Percentiles rank a stretch among this genome's conserved stretches.
Evolutionary conservation across 805 yeast species (phyloP).

Genomic region (Tetrapisispora fleetii): DNA sequence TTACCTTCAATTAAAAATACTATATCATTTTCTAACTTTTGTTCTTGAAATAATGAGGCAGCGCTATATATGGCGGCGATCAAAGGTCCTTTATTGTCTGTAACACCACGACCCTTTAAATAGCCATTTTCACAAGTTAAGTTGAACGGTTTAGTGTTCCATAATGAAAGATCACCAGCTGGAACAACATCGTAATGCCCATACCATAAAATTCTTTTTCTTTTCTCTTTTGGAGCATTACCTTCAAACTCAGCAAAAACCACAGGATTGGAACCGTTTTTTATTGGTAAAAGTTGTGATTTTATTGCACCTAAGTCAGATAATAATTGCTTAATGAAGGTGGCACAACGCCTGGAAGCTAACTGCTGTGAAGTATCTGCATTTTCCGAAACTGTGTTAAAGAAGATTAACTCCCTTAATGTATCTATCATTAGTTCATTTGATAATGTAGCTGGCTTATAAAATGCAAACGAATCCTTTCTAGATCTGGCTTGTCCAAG

Average conservation of each 20-base stretch:
- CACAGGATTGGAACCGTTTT: slow-evolving; percentile 67
- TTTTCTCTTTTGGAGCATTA: slow-evolving; percentile 18
- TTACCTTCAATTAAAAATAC: slow-evolving; percentile 87
- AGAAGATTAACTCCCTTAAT: slow-evolving; percentile 53
- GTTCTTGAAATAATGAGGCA: slow-evolving; percentile 50
- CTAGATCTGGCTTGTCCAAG: background rate
- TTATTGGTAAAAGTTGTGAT: slow-evolving; percentile 60
- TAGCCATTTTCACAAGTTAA: slow-evolving; percentile 75
- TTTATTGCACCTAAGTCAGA: slow-evolving; percentile 59
- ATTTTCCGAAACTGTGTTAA: slow-evolving; percentile 66
- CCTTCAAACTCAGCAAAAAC: slow-evolving; percentile 65
- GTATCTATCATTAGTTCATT: slow-evolving; percentile 58
- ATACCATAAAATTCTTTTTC: slow-evolving; percentile 65
- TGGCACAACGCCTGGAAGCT: slow-evolving; percentile 83
- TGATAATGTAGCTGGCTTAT: slow-evolving; percentile 25
- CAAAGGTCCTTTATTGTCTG: slow-evolving; percentile 92
- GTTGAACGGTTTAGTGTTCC: slow-evolving; percentile 74
- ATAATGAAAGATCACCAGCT: slow-evolving; percentile 49
- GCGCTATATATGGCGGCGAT: slow-evolving; percentile 82
- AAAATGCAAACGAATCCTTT: slow-evolving; percentile 6
- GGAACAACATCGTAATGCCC: slow-evolving; percentile 95
- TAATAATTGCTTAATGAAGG: slow-evolving; percentile 52
- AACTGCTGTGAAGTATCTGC: slow-evolving; percentile 46
- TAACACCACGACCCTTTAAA: slow-evolving; percentile 82
- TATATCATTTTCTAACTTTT: slow-evolving; percentile 56